These are phyloP conservation scores for Penicillium argentinense DNA, from an alignment of 495 filamentous ascomycete genomes.

Conservation along the genomic window DNA sequence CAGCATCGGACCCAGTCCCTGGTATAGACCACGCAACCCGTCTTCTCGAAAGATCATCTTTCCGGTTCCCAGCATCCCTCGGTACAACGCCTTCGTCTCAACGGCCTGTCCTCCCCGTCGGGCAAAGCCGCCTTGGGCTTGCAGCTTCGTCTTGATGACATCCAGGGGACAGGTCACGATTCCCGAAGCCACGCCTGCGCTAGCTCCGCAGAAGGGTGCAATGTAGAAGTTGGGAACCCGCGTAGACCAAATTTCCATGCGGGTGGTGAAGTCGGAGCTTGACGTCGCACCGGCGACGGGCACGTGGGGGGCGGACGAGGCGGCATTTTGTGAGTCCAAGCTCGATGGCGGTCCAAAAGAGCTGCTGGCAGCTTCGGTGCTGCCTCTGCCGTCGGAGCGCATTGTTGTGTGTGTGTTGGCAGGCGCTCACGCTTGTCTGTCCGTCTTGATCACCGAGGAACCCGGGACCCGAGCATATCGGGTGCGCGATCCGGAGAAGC, in stretches of 20 bases:
- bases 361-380: slow-evolving; percentile 30
- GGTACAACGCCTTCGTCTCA: slow-evolving; percentile 61
- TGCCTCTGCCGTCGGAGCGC: slow-evolving; percentile 37
- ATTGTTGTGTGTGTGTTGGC: slow-evolving; percentile 32
- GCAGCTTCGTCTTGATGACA: slow-evolving; percentile 98
- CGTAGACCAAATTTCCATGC: slow-evolving; percentile 55
- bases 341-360: slow-evolving; percentile 28
- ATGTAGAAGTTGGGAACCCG: slow-evolving; percentile 52
- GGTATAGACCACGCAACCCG: slow-evolving; percentile 86
- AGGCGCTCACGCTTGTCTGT: slow-evolving; percentile 41
- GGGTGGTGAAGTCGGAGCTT: slow-evolving; percentile 43
- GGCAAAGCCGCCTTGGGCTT: slow-evolving; percentile 85
- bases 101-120: slow-evolving; percentile 44
- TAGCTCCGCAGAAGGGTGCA: slow-evolving; percentile 74
- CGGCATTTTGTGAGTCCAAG: slow-evolving; percentile 21
- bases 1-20: slow-evolving; percentile 90
- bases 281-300: slow-evolving; percentile 16
- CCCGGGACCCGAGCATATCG: slow-evolving; percentile 51
- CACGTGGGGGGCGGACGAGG: slow-evolving; percentile 19
- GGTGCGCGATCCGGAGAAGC: slow-evolving; percentile 46
- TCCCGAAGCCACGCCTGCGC: slow-evolving; percentile 86
- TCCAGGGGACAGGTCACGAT: slow-evolving; percentile 96
- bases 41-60: slow-evolving; percentile 82
- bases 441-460: slow-evolving; percentile 45
- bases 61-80: slow-evolving; percentile 83